These are phyloP conservation scores for Calocybe cyanea DNA, from an alignment of 768 basidiomycete species.

Conservation along the genomic window DNA sequence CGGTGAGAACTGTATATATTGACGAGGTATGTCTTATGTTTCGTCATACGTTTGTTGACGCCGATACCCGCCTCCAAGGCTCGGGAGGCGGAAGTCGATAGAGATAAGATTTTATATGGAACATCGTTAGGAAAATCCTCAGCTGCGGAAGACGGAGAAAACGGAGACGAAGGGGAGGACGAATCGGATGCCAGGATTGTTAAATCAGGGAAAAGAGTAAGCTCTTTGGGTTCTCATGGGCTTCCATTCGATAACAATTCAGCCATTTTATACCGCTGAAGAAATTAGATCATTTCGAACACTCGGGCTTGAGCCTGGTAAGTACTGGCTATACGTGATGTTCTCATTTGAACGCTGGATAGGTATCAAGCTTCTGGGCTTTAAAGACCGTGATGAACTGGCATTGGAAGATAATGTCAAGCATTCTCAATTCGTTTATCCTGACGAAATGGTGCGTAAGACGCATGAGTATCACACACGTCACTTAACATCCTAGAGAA, in stretches of 20 bases:
- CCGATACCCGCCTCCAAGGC: slow-evolving; percentile 24
- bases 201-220: slow-evolving; percentile 49
- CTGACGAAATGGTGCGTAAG: slow-evolving; percentile 74
- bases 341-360: too few relatives aligned
- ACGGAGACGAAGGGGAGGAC: slow-evolving; percentile 34
- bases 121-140: slow-evolving; percentile 32
- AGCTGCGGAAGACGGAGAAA: slow-evolving; percentile 33
- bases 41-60: background rate
- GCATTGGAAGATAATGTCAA: slow-evolving; percentile 88
- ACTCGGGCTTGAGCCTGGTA: slow-evolving; percentile 73
- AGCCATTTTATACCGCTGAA: slow-evolving; percentile 86
- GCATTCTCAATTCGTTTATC: slow-evolving; percentile 88
- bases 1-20: slow-evolving; percentile 64
- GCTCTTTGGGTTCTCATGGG: slow-evolving; percentile 10
- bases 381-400: slow-evolving; percentile 70
- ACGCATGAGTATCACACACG: background rate
- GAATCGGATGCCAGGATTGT: slow-evolving; percentile 36
- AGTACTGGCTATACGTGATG: slow-evolving; percentile 7
- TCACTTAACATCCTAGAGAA: slow-evolving; percentile 22
- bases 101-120: slow-evolving; percentile 42
- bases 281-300: slow-evolving; percentile 82
- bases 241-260: slow-evolving; percentile 2
- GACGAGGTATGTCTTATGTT: slow-evolving; percentile 60
- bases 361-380: slow-evolving; percentile 92
- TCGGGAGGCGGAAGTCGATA: slow-evolving; percentile 43